These are phyloP conservation scores for Pythium brassicae DNA, from an alignment of 352 stramenopile genomes.

Conservation along the genomic window DNA sequence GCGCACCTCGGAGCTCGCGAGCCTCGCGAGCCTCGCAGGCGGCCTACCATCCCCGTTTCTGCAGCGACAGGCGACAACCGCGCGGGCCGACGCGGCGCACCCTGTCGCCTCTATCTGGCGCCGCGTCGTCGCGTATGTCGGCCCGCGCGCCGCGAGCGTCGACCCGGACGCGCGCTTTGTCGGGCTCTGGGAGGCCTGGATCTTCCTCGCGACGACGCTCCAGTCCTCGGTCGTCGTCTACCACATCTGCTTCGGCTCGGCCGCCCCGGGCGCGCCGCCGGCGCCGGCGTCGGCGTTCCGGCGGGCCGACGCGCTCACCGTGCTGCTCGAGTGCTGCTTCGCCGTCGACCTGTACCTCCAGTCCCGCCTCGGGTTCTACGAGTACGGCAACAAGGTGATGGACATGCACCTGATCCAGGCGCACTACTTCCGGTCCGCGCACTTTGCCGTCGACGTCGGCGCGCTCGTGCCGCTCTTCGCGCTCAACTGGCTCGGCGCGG, in stretches of 20 bases:
- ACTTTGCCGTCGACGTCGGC: conserved; percentile 40
- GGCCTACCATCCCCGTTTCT: background rate
- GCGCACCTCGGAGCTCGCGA: conserved; percentile 22
- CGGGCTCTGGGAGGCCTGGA: conserved; percentile 42
- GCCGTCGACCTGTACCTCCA: conserved; percentile 48
- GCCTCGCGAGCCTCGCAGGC: conserved; percentile 11
- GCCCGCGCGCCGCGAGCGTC: conserved; percentile 18
- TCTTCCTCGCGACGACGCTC: conserved; percentile 32
- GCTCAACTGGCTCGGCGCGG: conserved; percentile 28
- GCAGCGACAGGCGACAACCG: background rate
- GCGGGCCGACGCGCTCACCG: conserved; percentile 21
- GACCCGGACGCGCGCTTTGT: conserved; percentile 49
- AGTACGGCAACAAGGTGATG: conserved; percentile 68
- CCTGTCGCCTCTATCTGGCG: background rate
- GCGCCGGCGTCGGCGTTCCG: conserved; percentile 13
- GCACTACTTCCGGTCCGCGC: conserved; percentile 35
- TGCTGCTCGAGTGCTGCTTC: conserved; percentile 40
- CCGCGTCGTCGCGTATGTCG: background rate
- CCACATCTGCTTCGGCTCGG: conserved; percentile 35
- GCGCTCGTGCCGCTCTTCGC: conserved; percentile 38
- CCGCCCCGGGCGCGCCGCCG: conserved; percentile 7
- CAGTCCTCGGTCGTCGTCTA: conserved; percentile 45
- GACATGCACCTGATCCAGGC: conserved; percentile 29
- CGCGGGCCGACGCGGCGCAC: background rate
- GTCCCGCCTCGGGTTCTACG: conserved; percentile 49